These are phyloP conservation scores for Blastomyces gilchristii DNA, from an alignment of 2,329 filamentous ascomycete genomes.

Conservation along the genomic window DNA sequence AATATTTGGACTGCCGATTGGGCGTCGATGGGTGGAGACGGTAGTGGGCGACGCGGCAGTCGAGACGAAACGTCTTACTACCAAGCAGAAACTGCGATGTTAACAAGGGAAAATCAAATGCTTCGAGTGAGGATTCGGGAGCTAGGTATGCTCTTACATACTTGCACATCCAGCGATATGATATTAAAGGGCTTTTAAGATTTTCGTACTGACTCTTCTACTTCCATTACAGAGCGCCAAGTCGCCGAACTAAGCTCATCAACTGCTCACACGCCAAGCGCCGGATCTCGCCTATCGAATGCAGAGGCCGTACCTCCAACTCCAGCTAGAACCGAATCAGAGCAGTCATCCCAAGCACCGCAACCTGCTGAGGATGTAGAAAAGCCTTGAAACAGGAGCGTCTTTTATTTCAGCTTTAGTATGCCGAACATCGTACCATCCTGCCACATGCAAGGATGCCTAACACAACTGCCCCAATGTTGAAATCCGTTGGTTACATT, in stretches of 20 bases:
- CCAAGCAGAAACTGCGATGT: conserved; percentile 38
- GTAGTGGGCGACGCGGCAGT: conserved; percentile 28
- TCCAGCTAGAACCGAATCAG: conserved; percentile 4
- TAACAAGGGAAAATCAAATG: conserved; percentile 41
- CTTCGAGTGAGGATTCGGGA: conserved; percentile 39
- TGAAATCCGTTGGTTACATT: neutral
- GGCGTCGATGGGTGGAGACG: conserved; percentile 17
- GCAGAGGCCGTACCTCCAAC: conserved; percentile 12
- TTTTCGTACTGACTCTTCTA: conserved; percentile 8
- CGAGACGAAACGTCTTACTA: conserved; percentile 40
- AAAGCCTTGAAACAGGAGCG: conserved; percentile 3
- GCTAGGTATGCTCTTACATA: conserved; percentile 27
- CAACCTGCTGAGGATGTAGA: conserved; percentile 6
- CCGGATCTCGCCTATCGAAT: conserved; percentile 17
- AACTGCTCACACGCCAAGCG: conserved; percentile 14
- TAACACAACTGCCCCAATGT: neutral
- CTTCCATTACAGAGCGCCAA: conserved; percentile 22
- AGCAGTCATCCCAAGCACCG: conserved; percentile 1
- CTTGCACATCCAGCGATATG: neutral
- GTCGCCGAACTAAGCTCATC: conserved; percentile 22
- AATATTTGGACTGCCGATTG: conserved; percentile 6
- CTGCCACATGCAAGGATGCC: neutral
- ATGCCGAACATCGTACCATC: neutral
- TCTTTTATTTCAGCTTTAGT: neutral
- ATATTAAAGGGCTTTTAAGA: neutral